Base-by-base conservation (phyloP, 371 early-diverging fungal genomes). In the Batkoa obscura region DNA sequence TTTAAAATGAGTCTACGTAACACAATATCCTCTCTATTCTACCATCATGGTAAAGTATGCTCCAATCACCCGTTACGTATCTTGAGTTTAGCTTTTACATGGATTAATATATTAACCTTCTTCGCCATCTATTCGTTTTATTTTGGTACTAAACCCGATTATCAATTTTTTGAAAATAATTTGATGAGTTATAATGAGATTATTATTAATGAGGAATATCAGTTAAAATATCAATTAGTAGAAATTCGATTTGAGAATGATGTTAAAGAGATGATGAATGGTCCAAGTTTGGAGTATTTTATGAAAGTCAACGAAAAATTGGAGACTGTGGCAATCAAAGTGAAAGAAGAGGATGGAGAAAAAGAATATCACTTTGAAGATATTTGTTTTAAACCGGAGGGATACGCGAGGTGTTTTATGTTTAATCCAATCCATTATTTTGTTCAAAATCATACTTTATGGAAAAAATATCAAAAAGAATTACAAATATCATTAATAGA, bases 91-190 rank as follows among this genome's bases (percentile, higher is more conserved):
- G 52, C 57, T 36, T 47, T 62, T 10, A 52, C 60, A 3, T 64
- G 64, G 0, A 54, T 64, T 12, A 58, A 57, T 5, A 61, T 55
- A 30, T 60, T 63, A 17, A 64, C 64, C 54, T 43, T 59, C 34
- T 54, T 45, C n/a, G 54, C 52, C 10, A 57, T 33, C 34, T 43
- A 15, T 4, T 13, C 23, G 0, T 32, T 15, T 23, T 23, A 23
- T 50, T 50, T 50, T 36, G n/a, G 10, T n/a, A 41, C 41, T n/a
- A 41, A 41, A 0, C n/a, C 41, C 1, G 1, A 8, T 41, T 41
- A 41, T 41, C n/a, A 8, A n/a, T 8, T n/a, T 41, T 41, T 41
- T 41, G n/a, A n/a, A 41, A 41, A 10, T 41, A 41, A 41, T 41
- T 23, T 23, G 0, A 41, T 41, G 10, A n/a, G 41, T n/a, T n/a